Evolutionary conservation across 2,329 filamentous ascomycete species (phyloP).

Genomic region (Trichophyton schoenleinii): DNA sequence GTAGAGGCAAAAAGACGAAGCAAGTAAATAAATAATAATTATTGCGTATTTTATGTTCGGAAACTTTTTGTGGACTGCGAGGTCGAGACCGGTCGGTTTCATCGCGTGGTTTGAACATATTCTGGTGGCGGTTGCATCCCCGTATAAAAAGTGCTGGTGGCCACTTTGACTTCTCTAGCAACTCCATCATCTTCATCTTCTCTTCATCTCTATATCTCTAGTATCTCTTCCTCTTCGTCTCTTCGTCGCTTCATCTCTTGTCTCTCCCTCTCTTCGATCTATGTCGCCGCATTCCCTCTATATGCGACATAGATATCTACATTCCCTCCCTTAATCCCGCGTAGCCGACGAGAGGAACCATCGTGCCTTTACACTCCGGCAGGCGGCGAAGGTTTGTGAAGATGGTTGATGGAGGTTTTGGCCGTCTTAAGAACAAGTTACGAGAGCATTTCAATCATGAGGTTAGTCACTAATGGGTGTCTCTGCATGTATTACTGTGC

Average conservation of each 20-base stretch:
- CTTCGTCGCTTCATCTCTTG: too few relatives aligned
- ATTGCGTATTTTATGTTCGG: background rate
- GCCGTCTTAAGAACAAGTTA: conserved; percentile 9
- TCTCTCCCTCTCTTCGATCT: too few relatives aligned
- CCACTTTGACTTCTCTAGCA: too few relatives aligned
- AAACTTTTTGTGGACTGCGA: too few relatives aligned
- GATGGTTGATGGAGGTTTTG: conserved; percentile 9
- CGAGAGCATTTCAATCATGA: conserved; percentile 6
- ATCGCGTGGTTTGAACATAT: background rate
- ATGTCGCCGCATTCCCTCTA: too few relatives aligned
- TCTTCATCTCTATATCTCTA: background rate
- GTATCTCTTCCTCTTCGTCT: background rate
- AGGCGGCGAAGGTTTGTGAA: background rate
- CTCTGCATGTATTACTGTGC: conserved; percentile 2
- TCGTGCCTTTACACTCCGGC: background rate
- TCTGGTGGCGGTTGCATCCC: background rate
- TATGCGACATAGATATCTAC: background rate
- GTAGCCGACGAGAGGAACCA: background rate
- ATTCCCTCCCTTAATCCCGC: too few relatives aligned
- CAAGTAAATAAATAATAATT: background rate
- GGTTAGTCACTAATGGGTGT: conserved; percentile 14
- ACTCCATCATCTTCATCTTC: too few relatives aligned
- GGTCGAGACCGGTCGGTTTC: too few relatives aligned
- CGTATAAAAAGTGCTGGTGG: too few relatives aligned
- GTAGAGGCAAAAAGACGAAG: background rate